Conservation (phyloP, 352 stramenopile species). For the Lagenidium giganteum region DNA sequence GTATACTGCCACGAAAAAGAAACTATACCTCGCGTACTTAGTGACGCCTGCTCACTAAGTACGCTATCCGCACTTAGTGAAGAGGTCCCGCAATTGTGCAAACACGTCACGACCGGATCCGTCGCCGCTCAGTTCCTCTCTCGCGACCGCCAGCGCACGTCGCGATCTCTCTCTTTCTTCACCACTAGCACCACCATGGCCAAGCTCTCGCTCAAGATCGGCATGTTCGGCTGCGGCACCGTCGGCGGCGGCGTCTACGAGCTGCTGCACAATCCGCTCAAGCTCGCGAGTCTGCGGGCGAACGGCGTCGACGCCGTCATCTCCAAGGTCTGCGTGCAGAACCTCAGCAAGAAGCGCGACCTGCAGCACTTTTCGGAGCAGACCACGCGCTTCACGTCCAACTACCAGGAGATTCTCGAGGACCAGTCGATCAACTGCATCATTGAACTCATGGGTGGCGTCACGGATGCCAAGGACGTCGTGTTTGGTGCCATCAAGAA, state of each 20-base stretch:
- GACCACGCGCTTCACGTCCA: conserved; percentile 51
- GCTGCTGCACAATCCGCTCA: conserved; percentile 64
- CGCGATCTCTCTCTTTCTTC: no score
- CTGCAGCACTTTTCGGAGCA: conserved; percentile 44
- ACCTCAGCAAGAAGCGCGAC: conserved; percentile 68
- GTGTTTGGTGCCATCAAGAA: conserved; percentile 87
- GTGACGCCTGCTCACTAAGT: no score
- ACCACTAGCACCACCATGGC: no score
- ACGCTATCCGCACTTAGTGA: no score
- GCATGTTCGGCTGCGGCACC: conserved; percentile 86
- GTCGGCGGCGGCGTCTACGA: conserved; percentile 87
- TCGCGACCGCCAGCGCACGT: no score
- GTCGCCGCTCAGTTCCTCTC: no score
- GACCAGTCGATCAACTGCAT: conserved; percentile 94
- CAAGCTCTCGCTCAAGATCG: conserved; percentile 73
- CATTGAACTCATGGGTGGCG: conserved; percentile 95
- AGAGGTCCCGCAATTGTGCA: no score
- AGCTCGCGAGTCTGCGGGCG: conserved; percentile 41
- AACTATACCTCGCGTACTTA: no score
- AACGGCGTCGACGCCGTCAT: conserved; percentile 75
- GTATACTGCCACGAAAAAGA: no score
- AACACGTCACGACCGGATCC: no score
- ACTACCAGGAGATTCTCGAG: conserved; percentile 84
- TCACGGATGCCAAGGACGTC: conserved; percentile 92
- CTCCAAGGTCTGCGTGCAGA: conserved; percentile 85